A percentile compares a stretch with the other conserved stretches of the same genome.
These are phyloP conservation scores for Aspergillus wentii DNA, from an alignment of 495 filamentous ascomycete genomes.

Conservation along the genomic window DNA sequence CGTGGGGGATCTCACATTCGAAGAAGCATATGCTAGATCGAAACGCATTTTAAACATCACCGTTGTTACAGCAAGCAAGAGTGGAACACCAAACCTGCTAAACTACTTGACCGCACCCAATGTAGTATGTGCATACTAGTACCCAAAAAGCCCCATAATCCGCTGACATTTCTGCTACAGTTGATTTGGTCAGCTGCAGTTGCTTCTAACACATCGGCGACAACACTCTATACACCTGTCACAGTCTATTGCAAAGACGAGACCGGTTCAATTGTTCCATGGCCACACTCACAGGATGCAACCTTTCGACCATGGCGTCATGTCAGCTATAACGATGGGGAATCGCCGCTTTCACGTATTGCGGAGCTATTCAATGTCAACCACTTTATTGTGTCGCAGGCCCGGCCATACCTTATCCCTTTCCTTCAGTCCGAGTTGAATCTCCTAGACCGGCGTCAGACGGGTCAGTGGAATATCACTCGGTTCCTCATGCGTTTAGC, in stretches of 20 bases:
- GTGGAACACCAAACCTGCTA: slow-evolving; percentile 77
- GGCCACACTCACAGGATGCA: slow-evolving; percentile 62
- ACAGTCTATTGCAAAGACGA: slow-evolving; percentile 80
- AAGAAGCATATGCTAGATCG: slow-evolving; percentile 84
- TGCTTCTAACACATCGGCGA: slow-evolving; percentile 79
- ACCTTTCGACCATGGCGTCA: slow-evolving; percentile 67
- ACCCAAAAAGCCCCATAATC: background rate
- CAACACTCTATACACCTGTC: slow-evolving; percentile 60
- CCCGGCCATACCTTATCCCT: slow-evolving; percentile 89
- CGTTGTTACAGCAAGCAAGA: slow-evolving; percentile 65
- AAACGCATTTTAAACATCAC: slow-evolving; percentile 92
- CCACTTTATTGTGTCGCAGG: slow-evolving; percentile 95
- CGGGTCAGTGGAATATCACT: slow-evolving; percentile 51
- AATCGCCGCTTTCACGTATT: slow-evolving; percentile 77
- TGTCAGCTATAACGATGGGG: slow-evolving; percentile 63
- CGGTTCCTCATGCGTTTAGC: slow-evolving; percentile 64
- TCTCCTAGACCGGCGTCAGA: slow-evolving; percentile 60
- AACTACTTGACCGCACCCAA: slow-evolving; percentile 95
- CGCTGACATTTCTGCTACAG: slow-evolving; percentile 23
- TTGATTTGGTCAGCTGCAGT: slow-evolving; percentile 92
- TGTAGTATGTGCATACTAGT: slow-evolving; percentile 57
- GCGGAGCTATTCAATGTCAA: slow-evolving; percentile 96
- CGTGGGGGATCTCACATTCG: slow-evolving; percentile 86
- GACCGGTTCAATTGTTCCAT: slow-evolving; percentile 73
- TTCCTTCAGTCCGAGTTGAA: slow-evolving; percentile 80